These are phyloP conservation scores for Chloroidium sp. DNA, from an alignment of 163 green algal species.

Conservation along the genomic window DNA sequence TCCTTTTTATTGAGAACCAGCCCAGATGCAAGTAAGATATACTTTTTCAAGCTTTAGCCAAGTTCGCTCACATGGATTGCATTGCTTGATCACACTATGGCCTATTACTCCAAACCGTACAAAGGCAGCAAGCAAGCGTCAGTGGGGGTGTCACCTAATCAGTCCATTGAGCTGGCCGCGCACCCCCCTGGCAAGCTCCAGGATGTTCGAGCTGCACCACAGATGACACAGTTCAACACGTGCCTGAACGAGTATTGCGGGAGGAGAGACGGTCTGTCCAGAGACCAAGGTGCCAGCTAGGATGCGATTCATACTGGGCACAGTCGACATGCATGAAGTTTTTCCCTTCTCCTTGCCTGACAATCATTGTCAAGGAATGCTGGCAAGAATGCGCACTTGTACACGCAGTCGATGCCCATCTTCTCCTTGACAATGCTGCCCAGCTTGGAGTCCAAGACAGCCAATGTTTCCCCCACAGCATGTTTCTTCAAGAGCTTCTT, in stretches of 20 bases:
- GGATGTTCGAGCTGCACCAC: slow-evolving; percentile 50
- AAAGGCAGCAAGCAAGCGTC: not conserved
- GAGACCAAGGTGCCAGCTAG: not conserved
- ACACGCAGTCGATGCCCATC: slow-evolving; percentile 50
- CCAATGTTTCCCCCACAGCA: slow-evolving; percentile 68
- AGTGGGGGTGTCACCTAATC: slow-evolving; percentile 40
- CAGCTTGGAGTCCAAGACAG: slow-evolving; percentile 93
- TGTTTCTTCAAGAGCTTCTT: slow-evolving; percentile 99
- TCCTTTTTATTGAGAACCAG: too few relatives aligned
- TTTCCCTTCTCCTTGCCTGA: not conserved
- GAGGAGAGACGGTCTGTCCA: not conserved
- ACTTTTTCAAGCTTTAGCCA: not conserved
- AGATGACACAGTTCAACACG: not conserved
- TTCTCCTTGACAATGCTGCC: slow-evolving; percentile 98
- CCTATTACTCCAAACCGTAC: too few relatives aligned
- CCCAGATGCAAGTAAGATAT: not conserved
- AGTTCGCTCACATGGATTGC: too few relatives aligned
- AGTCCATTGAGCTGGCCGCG: slow-evolving; percentile 81
- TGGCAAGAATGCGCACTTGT: slow-evolving; percentile 7
- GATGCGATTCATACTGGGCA: not conserved
- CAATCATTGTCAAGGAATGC: not conserved
- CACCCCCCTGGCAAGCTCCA: slow-evolving; percentile 93
- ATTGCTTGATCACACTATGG: not conserved
- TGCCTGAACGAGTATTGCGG: not conserved
- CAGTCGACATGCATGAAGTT: not conserved